Evolutionary conservation across 2,329 filamentous ascomycete genomes (phyloP).

Genomic region (Didymella segeticola): DNA sequence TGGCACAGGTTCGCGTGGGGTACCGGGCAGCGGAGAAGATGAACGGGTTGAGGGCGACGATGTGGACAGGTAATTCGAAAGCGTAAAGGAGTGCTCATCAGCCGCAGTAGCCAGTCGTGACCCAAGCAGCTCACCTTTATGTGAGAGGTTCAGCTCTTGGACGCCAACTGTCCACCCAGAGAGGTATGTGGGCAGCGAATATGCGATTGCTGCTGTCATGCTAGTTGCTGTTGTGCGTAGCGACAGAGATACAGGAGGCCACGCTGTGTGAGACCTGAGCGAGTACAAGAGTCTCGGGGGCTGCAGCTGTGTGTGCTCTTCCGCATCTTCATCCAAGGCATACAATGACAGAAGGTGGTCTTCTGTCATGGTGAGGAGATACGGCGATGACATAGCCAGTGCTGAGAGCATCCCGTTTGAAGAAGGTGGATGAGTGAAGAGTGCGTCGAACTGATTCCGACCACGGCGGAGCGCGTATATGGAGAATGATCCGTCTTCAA

Average conservation of each 20-base stretch:
- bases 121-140: constrained; percentile 55
- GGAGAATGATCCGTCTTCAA: constrained; percentile 60
- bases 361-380: constrained; percentile 78
- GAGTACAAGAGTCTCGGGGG: constrained; percentile 73
- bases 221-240: constrained; percentile 70
- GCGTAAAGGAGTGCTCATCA: constrained; percentile 54
- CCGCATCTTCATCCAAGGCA: constrained; percentile 56
- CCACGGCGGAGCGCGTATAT: constrained; percentile 68
- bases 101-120: constrained; percentile 61
- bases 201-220: constrained; percentile 84
- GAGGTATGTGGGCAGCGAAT: constrained; percentile 77
- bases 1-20: constrained; percentile 26
- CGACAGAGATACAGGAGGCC: constrained; percentile 80
- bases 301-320: constrained; percentile 20
- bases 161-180: constrained; percentile 88
- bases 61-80: constrained; percentile 39
- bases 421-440: constrained; percentile 68
- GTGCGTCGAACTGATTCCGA: constrained; percentile 53
- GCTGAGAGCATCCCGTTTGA: constrained; percentile 71
- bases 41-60: constrained; percentile 37
- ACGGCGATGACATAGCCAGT: constrained; percentile 76
- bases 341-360: constrained; percentile 80
- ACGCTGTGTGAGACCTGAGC: constrained; percentile 79
- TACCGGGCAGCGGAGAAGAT: constrained; percentile 35
- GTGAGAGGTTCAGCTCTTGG: constrained; percentile 80